These are phyloP conservation scores for Populus hybrid DNA, from an alignment of 441 rosid genomes.

Conservation along the genomic window DNA sequence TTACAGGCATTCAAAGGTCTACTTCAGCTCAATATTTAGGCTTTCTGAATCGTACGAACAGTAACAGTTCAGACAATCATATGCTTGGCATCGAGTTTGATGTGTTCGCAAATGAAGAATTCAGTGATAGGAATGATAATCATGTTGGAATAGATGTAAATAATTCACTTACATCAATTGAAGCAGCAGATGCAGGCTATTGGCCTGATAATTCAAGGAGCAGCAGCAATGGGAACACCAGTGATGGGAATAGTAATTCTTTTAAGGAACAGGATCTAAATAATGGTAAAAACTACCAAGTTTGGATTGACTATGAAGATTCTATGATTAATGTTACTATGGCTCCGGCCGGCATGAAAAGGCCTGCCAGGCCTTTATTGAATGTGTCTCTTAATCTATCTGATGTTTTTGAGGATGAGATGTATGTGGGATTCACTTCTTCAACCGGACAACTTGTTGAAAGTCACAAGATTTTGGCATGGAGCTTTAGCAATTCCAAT, in stretches of 20 bases:
- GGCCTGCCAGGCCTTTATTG: conserved; percentile 44
- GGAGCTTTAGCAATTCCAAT: conserved; percentile 66
- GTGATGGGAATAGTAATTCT: not conserved
- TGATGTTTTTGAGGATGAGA: conserved; percentile 51
- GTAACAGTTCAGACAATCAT: conserved; percentile 35
- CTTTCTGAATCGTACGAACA: conserved; percentile 47
- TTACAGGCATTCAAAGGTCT: conserved; percentile 40
- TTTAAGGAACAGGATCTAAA: conserved; percentile 48
- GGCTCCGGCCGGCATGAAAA: conserved; percentile 35
- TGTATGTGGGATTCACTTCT: conserved; percentile 67
- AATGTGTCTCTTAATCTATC: conserved; percentile 43
- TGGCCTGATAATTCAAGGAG: conserved; percentile 30
- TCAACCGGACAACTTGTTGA: conserved; percentile 52
- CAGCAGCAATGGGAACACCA: not conserved
- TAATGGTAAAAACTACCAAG: conserved; percentile 61
- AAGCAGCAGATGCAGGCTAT: conserved; percentile 40
- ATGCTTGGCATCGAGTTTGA: conserved; percentile 58
- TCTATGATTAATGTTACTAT: conserved; percentile 48
- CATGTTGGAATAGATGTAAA: conserved; percentile 66
- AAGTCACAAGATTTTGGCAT: conserved; percentile 57
- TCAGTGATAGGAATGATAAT: conserved; percentile 44
- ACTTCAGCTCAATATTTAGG: conserved; percentile 51
- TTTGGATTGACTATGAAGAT: conserved; percentile 62
- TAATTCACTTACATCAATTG: conserved; percentile 41
- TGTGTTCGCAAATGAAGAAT: conserved; percentile 50